phyloP scores from a whole-genome alignment of 2,329 filamentous ascomycete genomes.

The Aspergillus glaucus region DNA sequence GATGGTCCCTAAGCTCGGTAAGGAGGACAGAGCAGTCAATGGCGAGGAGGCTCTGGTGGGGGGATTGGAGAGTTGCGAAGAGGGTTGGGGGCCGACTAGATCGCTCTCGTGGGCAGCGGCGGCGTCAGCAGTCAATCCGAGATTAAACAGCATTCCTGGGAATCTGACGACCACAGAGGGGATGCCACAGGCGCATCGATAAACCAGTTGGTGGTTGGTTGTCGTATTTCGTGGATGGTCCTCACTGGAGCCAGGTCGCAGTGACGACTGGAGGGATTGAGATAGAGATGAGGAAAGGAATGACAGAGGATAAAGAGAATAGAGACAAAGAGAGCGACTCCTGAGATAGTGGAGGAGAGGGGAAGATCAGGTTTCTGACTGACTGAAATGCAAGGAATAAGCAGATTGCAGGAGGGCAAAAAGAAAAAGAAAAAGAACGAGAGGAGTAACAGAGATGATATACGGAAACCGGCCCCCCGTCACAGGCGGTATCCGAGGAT shows the following conservation, averaged over 20 bases:
- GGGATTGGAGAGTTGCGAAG: constrained; percentile 15
- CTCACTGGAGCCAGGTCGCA: not conserved
- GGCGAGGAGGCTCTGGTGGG: constrained; percentile 15
- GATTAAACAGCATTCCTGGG: constrained; percentile 35
- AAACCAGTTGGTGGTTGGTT: not conserved
- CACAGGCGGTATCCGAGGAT: no score
- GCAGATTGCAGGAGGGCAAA: not conserved
- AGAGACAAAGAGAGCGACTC: not conserved
- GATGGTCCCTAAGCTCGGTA: constrained; percentile 20
- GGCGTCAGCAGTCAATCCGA: constrained; percentile 39
- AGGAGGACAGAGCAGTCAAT: constrained; percentile 16
- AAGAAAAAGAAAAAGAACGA: not conserved
- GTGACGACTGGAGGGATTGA: not conserved
- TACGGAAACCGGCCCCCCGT: no score
- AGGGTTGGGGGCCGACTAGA: constrained; percentile 16
- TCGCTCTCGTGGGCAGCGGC: constrained; percentile 38
- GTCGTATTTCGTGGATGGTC: no score
- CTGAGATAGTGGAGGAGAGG: not conserved
- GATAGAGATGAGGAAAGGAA: not conserved
- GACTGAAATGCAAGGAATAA: not conserved
- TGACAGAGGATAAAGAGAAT: not conserved
- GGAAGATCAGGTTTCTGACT: not conserved
- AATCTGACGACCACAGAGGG: not conserved
- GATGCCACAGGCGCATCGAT: not conserved
- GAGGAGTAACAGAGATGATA: not conserved